Conservation (phyloP, 73 alveolate genomes). For the Paramecium tetraurelia region DNA sequence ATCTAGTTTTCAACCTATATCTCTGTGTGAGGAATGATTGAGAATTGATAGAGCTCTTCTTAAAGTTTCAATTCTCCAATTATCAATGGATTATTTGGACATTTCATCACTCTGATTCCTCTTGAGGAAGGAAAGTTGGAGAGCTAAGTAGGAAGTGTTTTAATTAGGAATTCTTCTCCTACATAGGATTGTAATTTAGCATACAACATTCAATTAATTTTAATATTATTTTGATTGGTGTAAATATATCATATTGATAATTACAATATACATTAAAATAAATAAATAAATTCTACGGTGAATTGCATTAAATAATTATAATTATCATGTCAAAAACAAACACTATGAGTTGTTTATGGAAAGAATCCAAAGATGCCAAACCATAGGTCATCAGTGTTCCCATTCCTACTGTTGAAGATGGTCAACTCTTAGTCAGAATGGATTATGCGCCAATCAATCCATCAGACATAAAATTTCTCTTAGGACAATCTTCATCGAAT, state of each 20-base stretch:
- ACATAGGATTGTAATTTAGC: not conserved
- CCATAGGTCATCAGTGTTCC: slow-evolving; percentile 42
- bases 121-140: not conserved
- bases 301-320: not conserved
- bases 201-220: not conserved
- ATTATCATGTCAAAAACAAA: not conserved
- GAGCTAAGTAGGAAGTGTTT: not conserved
- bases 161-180: slow-evolving; percentile 19
- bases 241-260: not conserved
- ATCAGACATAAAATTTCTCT: slow-evolving; percentile 64
- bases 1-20: not conserved
- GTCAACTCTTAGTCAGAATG: slow-evolving; percentile 74
- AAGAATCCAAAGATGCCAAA: not conserved
- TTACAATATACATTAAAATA: not conserved
- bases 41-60: not conserved
- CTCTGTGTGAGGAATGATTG: not conserved
- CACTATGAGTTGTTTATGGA: not conserved
- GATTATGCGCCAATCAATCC: slow-evolving; percentile 84
- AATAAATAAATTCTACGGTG: not conserved
- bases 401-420: slow-evolving; percentile 44
- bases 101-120: not conserved
- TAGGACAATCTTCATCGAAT: slow-evolving; percentile 62
- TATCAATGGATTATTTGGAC: not conserved
- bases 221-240: not conserved
- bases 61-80: not conserved